phyloP scores from a whole-genome alignment of 1,284 basidiomycete species.

The Boletus sp. region DNA sequence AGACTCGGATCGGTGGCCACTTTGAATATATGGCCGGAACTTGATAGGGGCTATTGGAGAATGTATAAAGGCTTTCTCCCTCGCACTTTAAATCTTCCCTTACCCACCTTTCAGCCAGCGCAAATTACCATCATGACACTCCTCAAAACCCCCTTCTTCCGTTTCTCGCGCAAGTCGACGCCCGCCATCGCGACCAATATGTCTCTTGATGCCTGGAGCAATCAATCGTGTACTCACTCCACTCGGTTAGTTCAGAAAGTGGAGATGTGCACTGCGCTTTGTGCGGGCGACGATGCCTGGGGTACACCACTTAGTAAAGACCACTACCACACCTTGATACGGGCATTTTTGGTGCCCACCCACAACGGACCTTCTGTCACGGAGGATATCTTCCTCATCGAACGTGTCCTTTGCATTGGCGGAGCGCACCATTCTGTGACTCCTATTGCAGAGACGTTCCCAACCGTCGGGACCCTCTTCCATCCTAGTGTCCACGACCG shows the following conservation, averaged over 20 bases:
- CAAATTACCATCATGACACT: conserved; percentile 2
- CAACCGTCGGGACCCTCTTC: conserved; percentile 1
- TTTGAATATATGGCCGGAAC: too few species aligned
- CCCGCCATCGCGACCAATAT: conserved; percentile 1
- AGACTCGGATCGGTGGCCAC: too few species aligned
- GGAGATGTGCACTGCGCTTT: conserved; percentile 14
- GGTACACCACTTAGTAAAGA: not conserved
- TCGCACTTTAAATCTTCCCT: too few species aligned
- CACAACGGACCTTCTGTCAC: fast-evolving
- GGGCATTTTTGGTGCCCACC: not conserved
- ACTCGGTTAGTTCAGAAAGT: conserved; percentile 4
- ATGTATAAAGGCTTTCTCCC: too few species aligned
- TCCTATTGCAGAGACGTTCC: conserved; percentile 9
- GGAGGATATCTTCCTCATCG: conserved; percentile 13
- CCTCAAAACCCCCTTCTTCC: conserved; percentile 4
- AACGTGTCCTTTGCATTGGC: conserved; percentile 11
- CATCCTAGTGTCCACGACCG: conserved; percentile 14
- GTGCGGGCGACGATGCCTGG: not conserved
- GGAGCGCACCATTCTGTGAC: conserved; percentile 12
- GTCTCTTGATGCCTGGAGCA: conserved; percentile 4
- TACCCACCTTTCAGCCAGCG: too few species aligned
- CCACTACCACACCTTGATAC: conserved; percentile 12
- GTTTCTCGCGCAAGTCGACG: not conserved
- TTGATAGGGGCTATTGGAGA: too few species aligned
- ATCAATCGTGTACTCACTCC: not conserved